A percentile compares a stretch with the other conserved stretches of the same genome.
Evolutionary conservation across 805 yeast genomes (phyloP).

Genomic region (Metschnikowia lochheadii): DNA sequence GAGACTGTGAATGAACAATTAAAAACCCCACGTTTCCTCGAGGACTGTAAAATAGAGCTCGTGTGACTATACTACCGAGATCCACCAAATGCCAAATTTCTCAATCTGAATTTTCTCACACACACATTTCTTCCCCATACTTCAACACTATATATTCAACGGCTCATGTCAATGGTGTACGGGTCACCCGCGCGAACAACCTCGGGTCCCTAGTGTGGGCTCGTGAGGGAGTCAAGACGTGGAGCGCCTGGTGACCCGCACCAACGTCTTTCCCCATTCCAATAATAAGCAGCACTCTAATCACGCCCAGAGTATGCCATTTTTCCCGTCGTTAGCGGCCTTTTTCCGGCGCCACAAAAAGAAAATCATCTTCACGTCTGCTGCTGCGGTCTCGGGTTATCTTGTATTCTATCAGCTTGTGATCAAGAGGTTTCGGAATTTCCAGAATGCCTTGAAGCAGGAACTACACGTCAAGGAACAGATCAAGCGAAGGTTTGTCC

Average conservation of each 20-base stretch:
- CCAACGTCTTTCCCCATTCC: background rate
- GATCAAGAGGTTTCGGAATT: constrained; percentile 34
- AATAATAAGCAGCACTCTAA: background rate
- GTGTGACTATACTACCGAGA: background rate
- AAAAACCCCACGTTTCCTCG: no score
- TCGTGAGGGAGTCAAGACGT: constrained; percentile 1
- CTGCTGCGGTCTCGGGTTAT: constrained; percentile 34
- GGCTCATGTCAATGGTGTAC: constrained; percentile 1
- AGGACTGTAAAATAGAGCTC: background rate
- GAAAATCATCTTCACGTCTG: constrained; percentile 31
- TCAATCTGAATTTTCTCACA: background rate
- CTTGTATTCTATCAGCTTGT: constrained; percentile 36
- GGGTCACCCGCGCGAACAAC: constrained; percentile 2
- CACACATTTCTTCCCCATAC: no score
- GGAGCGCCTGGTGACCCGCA: constrained; percentile 3
- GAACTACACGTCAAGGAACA: constrained; percentile 42
- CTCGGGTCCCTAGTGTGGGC: background rate
- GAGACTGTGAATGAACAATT: no score
- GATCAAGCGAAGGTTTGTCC: constrained; percentile 78
- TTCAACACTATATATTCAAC: background rate
- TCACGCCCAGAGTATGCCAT: constrained; percentile 27
- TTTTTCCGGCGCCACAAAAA: constrained; percentile 40
- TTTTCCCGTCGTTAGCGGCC: constrained; percentile 37
- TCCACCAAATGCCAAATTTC: background rate
- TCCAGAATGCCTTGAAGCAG: constrained; percentile 37